Percentiles rank a stretch among this genome's conserved stretches.
Conservation (phyloP, 164 flowering plant species). For the Dillenia turbinata region DNA sequence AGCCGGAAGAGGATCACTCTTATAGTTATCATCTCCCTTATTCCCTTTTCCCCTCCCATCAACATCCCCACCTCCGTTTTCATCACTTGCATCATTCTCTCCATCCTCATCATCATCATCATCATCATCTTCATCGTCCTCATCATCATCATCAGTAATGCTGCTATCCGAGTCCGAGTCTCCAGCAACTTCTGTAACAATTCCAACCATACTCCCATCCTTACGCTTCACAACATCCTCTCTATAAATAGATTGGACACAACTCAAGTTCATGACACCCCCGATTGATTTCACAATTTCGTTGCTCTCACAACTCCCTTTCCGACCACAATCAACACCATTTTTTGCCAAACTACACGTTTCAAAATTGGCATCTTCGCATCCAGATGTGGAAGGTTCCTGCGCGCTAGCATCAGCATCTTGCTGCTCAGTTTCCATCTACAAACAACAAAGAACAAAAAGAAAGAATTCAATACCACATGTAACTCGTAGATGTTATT, state of each 20-base stretch:
- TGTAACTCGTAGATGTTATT: no score
- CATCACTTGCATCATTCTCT: constrained; percentile 19
- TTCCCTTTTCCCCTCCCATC: constrained; percentile 17
- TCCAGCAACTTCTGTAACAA: constrained; percentile 49
- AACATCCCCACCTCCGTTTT: constrained; percentile 14
- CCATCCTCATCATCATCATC: constrained; percentile 35
- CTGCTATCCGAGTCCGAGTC: constrained; percentile 43
- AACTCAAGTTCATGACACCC: constrained; percentile 15
- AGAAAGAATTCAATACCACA: no score
- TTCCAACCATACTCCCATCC: constrained; percentile 27
- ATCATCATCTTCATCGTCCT: constrained; percentile 29
- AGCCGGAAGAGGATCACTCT: constrained; percentile 43
- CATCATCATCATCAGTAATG: constrained; percentile 20
- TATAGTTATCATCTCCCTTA: constrained; percentile 15
- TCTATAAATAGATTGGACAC: constrained; percentile 46
- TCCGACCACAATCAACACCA: constrained; percentile 10
- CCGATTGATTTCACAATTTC: constrained; percentile 17
- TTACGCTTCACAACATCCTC: constrained; percentile 73
- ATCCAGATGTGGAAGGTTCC: constrained; percentile 9
- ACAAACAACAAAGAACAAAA: background rate
- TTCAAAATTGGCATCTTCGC: constrained; percentile 3
- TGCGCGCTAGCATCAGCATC: constrained; percentile 8
- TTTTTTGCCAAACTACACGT: constrained; percentile 5
- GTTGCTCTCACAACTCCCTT: constrained; percentile 13
- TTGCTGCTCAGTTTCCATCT: constrained; percentile 36